Percentiles rank a stretch among this genome's conserved stretches.
Evolutionary conservation across 441 rosid genomes (phyloP).

Genomic region (Lepidium campestre): DNA sequence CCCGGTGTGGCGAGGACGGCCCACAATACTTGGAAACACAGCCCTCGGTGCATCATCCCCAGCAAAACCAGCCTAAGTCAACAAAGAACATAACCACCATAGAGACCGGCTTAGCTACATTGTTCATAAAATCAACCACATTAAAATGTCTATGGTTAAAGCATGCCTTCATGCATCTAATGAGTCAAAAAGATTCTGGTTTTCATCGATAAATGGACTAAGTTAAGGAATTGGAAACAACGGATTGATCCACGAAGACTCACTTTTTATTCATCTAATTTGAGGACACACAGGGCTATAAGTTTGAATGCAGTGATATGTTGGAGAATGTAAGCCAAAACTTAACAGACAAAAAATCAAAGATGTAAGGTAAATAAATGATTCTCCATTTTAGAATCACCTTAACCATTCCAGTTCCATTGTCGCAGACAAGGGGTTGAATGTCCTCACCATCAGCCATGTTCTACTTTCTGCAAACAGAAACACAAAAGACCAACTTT

Average conservation of each 20-base stretch:
- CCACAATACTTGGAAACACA: constrained; percentile 72
- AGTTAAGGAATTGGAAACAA: too few species aligned
- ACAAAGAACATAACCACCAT: neutral
- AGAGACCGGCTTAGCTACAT: neutral
- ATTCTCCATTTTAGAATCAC: neutral
- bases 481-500: neutral
- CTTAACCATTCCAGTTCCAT: constrained; percentile 62
- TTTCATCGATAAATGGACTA: neutral
- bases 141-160: neutral
- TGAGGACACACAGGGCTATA: neutral
- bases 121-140: neutral
- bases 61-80: constrained; percentile 62
- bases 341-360: too few species aligned
- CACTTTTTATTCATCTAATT: neutral
- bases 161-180: neutral
- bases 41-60: constrained; percentile 83
- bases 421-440: constrained; percentile 57
- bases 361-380: neutral
- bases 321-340: neutral
- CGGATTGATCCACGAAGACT: neutral
- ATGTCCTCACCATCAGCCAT: constrained; percentile 52
- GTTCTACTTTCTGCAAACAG: constrained; percentile 24
- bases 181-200: neutral
- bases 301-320: neutral
- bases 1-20: constrained; percentile 72